Evolutionary conservation across 176 grass and related monocot species (phyloP).

Genomic region (Neostapfia colusana): DNA sequence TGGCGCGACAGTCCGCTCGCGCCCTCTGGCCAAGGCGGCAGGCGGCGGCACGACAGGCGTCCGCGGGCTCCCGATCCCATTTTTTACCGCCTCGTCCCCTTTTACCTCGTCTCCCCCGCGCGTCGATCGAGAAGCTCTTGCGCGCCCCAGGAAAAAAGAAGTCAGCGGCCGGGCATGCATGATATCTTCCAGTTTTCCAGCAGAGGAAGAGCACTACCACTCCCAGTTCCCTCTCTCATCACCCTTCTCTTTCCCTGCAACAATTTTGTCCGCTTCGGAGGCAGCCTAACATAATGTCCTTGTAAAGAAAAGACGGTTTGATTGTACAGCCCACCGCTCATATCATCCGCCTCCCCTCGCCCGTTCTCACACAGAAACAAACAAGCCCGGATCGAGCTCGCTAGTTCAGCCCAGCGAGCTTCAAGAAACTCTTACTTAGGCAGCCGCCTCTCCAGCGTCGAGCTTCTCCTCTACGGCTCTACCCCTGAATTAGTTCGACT

Average conservation of each 20-base stretch:
- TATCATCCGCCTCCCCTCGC: conserved; percentile 33
- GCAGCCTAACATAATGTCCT: conserved; percentile 9
- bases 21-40: conserved; percentile 2
- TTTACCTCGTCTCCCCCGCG: conserved; percentile 34
- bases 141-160: conserved; percentile 41
- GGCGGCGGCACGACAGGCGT: conserved; percentile 28
- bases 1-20: neutral
- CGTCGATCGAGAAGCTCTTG: conserved; percentile 45
- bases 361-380: conserved; percentile 25
- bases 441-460: neutral
- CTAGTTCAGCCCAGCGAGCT: conserved; percentile 19
- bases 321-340: conserved; percentile 32
- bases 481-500: neutral
- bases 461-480: neutral
- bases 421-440: conserved; percentile 6
- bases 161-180: conserved; percentile 49
- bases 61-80: neutral
- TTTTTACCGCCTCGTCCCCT: conserved; percentile 10
- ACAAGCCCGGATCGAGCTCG: conserved; percentile 33
- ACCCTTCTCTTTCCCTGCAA: conserved; percentile 12
- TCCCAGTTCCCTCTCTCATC: conserved; percentile 39
- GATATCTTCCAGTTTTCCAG: conserved; percentile 7
- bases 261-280: conserved; percentile 48
- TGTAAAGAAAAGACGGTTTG: no score
- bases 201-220: conserved; percentile 41